phyloP scores from a whole-genome alignment of 73 alveolate genomes.

The Paramecium pentaurelia region DNA sequence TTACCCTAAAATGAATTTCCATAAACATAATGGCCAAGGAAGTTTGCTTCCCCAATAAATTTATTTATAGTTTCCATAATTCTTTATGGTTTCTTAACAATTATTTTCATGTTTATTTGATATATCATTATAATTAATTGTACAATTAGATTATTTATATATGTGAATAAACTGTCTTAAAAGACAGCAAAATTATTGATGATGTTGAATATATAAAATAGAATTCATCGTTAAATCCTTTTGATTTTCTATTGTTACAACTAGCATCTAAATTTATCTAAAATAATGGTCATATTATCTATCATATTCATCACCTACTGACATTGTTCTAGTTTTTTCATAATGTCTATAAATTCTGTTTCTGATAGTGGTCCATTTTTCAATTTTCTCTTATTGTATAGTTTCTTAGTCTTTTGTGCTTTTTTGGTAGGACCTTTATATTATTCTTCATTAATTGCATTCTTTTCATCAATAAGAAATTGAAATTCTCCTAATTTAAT shows the following conservation, averaged over 20 bases:
- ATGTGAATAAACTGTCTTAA: not conserved
- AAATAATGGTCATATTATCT: not conserved
- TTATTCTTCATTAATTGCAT: not conserved
- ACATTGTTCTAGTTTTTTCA: not conserved
- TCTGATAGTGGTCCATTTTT: not conserved
- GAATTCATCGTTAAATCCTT: not conserved
- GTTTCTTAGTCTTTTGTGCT: not conserved
- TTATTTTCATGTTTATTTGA: not conserved
- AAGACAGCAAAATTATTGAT: not conserved
- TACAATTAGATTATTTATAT: not conserved
- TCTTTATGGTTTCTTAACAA: not conserved
- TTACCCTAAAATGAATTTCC: not conserved
- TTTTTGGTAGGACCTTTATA: not conserved
- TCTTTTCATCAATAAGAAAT: not conserved
- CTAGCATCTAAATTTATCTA: not conserved
- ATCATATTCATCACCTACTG: not conserved
- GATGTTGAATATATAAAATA: not conserved
- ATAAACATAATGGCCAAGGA: not conserved
- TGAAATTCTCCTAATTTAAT: not conserved
- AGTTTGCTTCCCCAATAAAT: not conserved
- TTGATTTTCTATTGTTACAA: not conserved
- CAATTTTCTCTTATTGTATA: not conserved
- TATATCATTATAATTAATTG: not conserved
- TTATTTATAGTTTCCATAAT: not conserved
- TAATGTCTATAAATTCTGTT: not conserved